These are phyloP conservation scores for Fusarium sp. DNA, from an alignment of 2,329 filamentous ascomycete species.

Conservation along the genomic window DNA sequence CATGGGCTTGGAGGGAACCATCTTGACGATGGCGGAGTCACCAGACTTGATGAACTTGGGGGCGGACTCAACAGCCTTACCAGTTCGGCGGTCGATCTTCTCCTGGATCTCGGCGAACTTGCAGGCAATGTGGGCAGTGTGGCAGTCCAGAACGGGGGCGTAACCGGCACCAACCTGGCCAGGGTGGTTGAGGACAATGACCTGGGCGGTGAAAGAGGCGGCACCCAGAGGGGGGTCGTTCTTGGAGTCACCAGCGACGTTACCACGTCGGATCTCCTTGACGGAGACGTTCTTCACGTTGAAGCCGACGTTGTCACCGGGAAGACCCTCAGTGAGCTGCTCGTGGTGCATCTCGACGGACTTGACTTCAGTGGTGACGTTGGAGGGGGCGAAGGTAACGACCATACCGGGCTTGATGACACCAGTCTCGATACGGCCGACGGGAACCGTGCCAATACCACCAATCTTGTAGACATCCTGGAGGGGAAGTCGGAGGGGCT, in stretches of 20 bases:
- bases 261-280: slow-evolving; percentile 99
- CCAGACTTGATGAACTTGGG: slow-evolving; percentile 99
- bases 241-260: slow-evolving; percentile 99
- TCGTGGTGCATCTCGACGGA: slow-evolving; percentile 99
- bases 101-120: slow-evolving; percentile 99
- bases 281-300: slow-evolving; percentile 99
- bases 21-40: slow-evolving; percentile 99
- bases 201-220: slow-evolving; percentile 98
- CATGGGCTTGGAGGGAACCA: slow-evolving; percentile 99
- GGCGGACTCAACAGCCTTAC: slow-evolving; percentile 90
- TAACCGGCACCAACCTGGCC: slow-evolving; percentile 99
- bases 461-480: slow-evolving; percentile 99
- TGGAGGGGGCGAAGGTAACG: slow-evolving; percentile 97
- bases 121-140: slow-evolving; percentile 99
- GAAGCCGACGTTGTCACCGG: slow-evolving; percentile 99
- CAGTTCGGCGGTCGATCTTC: slow-evolving; percentile 99
- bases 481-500: slow-evolving; percentile 99
- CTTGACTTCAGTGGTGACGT: slow-evolving; percentile 99
- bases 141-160: slow-evolving; percentile 99
- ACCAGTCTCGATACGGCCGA: slow-evolving; percentile 99
- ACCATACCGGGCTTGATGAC: slow-evolving; percentile 91
- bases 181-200: slow-evolving; percentile 99
- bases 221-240: slow-evolving; percentile 92
- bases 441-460: slow-evolving; percentile 99
- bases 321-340: slow-evolving; percentile 93